A percentile compares a stretch with the other conserved stretches of the same genome.
phyloP scores from a whole-genome alignment of 176 grass and related monocot genomes.

The Hyparrhenia diplandra region DNA sequence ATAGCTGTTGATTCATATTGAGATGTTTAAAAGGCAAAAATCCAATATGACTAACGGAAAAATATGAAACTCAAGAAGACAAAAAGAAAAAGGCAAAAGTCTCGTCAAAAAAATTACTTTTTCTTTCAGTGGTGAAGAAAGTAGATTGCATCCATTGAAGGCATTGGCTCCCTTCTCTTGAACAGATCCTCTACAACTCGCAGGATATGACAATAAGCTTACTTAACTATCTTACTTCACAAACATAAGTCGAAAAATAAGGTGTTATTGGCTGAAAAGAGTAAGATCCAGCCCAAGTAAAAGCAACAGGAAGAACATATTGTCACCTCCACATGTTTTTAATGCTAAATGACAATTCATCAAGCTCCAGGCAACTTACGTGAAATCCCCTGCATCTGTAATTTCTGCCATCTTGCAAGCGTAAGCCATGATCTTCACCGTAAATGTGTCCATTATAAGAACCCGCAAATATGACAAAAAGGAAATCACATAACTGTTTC shows the following conservation, averaged over 20 bases:
- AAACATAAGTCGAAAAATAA: not conserved
- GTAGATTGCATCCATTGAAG: conserved; percentile 97
- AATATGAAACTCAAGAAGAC: not conserved
- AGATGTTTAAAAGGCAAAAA: not conserved
- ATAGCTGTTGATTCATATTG: not conserved
- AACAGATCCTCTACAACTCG: conserved; percentile 96
- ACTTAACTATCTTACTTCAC: not conserved
- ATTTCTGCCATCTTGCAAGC: conserved; percentile 99
- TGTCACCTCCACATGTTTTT: not conserved
- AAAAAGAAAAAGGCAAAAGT: not conserved
- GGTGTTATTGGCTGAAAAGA: not conserved
- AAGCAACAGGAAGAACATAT: not conserved
- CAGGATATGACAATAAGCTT: conserved; percentile 12
- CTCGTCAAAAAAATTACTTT: conserved; percentile 56
- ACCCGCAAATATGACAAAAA: conserved; percentile 42
- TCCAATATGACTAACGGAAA: not conserved
- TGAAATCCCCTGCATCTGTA: conserved; percentile 82
- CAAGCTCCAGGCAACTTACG: conserved; percentile 44
- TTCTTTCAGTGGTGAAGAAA: conserved; percentile 96
- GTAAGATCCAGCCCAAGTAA: not conserved
- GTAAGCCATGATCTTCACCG: conserved; percentile 79
- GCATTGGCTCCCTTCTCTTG: conserved; percentile 95
- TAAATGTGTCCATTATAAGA: conserved; percentile 98
- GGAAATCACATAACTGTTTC: not conserved
- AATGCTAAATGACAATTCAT: not conserved